Conservation (phyloP, 2,329 filamentous ascomycete genomes). For the Trichoderma guizhouense region DNA sequence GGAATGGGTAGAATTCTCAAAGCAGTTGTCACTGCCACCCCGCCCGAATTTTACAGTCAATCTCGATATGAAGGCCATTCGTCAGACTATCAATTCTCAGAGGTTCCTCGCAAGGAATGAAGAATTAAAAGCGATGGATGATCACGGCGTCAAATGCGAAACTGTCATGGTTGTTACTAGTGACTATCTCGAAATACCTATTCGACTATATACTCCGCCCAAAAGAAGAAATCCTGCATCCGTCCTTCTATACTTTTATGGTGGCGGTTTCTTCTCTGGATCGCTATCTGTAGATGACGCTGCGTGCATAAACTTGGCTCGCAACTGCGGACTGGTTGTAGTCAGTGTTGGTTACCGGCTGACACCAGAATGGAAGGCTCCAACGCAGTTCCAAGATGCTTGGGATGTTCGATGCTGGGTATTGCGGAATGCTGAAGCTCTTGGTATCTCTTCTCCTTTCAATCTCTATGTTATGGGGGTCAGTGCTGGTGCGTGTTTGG, state of each 20-base stretch:
- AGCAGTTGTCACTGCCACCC: background rate
- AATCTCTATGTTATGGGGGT: background rate
- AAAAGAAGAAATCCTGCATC: background rate
- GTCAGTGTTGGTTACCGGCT: background rate
- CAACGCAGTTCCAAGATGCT: background rate
- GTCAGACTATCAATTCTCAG: background rate
- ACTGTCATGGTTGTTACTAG: background rate
- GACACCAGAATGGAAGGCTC: background rate
- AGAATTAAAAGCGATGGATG: background rate
- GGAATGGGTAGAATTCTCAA: background rate
- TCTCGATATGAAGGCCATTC: background rate
- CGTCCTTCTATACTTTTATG: background rate
- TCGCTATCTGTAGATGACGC: background rate
- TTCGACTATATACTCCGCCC: background rate
- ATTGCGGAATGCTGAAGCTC: background rate
- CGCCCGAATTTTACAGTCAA: background rate
- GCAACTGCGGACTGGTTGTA: background rate
- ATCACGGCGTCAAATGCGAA: background rate
- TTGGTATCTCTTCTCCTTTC: background rate
- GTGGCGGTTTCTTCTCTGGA: background rate
- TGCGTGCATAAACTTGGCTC: background rate
- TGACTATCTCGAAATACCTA: background rate
- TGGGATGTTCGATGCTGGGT: background rate
- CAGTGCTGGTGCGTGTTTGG: background rate
- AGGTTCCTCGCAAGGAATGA: background rate